Conservation (phyloP, 352 stramenopile species). For the Globisporangium cylindrosporum region DNA sequence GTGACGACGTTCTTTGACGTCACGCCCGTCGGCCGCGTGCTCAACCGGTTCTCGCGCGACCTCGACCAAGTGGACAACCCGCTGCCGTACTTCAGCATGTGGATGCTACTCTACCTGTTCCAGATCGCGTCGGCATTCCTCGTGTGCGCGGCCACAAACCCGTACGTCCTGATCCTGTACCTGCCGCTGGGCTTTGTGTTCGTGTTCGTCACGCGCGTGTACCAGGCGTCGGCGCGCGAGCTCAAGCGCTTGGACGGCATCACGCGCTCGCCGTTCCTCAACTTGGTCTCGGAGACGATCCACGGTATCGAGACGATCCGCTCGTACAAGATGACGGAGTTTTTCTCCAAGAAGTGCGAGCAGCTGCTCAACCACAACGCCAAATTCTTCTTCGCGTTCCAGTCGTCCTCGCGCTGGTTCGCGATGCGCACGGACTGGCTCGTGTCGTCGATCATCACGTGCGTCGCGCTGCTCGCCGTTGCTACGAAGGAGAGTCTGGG, state of each 20-base stretch:
- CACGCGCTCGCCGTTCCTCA: slow-evolving; percentile 84
- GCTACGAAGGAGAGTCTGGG: slow-evolving; percentile 15
- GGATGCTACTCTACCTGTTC: slow-evolving; percentile 45
- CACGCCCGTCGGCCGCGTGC: slow-evolving; percentile 15
- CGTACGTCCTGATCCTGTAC: slow-evolving; percentile 55
- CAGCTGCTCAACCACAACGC: slow-evolving; percentile 34
- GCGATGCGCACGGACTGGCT: slow-evolving; percentile 42
- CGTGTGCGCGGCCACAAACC: slow-evolving; percentile 43
- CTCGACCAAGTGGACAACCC: slow-evolving; percentile 44
- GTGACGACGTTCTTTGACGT: slow-evolving; percentile 22
- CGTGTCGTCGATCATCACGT: slow-evolving; percentile 24
- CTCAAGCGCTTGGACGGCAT: slow-evolving; percentile 93
- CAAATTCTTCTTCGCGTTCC: slow-evolving; percentile 36
- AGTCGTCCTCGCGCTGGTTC: slow-evolving; percentile 31
- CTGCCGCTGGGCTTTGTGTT: slow-evolving; percentile 35
- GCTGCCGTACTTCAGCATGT: slow-evolving; percentile 51
- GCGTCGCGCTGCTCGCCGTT: slow-evolving; percentile 27
- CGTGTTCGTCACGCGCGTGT: slow-evolving; percentile 67
- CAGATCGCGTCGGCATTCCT: slow-evolving; percentile 35
- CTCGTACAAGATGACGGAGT: slow-evolving; percentile 23
- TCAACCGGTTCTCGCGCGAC: slow-evolving; percentile 37
- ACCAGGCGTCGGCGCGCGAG: slow-evolving; percentile 63
- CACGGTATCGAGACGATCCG: slow-evolving; percentile 90
- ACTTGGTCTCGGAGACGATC: slow-evolving; percentile 88
- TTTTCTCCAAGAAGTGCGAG: slow-evolving; percentile 15